These are phyloP conservation scores for Ophiocordyceps polyrhachis-furcata DNA, from an alignment of 2,329 filamentous ascomycete species.

Conservation along the genomic window DNA sequence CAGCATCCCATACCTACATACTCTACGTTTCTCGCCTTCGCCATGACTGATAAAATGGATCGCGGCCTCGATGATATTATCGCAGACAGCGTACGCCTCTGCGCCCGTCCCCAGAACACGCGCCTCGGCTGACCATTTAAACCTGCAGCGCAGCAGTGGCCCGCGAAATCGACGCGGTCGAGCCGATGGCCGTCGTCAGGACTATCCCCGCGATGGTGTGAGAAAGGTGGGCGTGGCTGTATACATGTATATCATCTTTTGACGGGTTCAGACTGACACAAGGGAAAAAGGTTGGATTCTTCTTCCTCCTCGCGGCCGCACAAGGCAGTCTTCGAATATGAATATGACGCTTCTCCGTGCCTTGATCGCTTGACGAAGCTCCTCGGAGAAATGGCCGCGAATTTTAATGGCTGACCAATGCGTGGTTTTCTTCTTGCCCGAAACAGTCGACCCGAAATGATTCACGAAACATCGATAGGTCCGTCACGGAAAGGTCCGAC, in stretches of 20 bases:
- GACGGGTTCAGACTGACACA: not conserved
- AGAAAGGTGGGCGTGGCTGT: conserved; percentile 49
- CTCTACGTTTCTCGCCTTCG: not conserved
- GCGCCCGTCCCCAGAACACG: not conserved
- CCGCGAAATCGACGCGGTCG: conserved; percentile 18
- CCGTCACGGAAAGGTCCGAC: conserved; percentile 11
- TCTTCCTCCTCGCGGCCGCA: conserved; percentile 12
- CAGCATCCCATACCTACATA: not conserved
- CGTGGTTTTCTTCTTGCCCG: conserved; percentile 11
- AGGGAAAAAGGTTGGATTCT: conserved; percentile 15
- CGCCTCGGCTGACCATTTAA: not conserved
- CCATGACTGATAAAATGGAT: conserved; percentile 28
- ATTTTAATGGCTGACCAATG: conserved; percentile 10
- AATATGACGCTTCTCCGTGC: conserved; percentile 12
- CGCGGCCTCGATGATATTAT: conserved; percentile 39
- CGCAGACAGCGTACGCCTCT: conserved; percentile 23
- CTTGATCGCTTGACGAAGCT: conserved; percentile 12
- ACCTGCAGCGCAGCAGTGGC: conserved; percentile 13
- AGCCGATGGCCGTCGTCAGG: conserved; percentile 15
- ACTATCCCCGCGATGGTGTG: conserved; percentile 62
- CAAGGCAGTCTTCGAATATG: conserved; percentile 9
- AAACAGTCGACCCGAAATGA: conserved; percentile 40
- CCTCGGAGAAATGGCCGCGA: conserved; percentile 16
- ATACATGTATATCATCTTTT: not conserved
- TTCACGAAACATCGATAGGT: conserved; percentile 53